Conservation (phyloP, 768 basidiomycete genomes). For the Phaffia tasmanica region DNA sequence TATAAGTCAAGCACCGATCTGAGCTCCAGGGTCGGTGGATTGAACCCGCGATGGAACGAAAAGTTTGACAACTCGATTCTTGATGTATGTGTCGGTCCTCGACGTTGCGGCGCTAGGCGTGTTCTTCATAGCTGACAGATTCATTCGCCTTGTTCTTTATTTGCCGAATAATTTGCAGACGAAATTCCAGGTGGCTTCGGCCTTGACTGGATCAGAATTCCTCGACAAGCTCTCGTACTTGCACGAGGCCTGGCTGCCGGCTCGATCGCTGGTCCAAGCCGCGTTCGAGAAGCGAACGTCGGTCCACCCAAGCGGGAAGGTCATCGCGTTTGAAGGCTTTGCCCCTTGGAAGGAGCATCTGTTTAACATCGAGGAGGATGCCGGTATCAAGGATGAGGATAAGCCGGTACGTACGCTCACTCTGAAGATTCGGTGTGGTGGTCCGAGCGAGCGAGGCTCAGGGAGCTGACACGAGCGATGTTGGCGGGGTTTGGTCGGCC, state of each 20-base stretch:
- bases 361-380: slow-evolving; percentile 40
- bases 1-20: slow-evolving; percentile 76
- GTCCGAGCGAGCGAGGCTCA: background rate
- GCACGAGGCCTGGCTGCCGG: slow-evolving; percentile 82
- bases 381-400: slow-evolving; percentile 13
- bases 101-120: background rate
- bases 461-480: background rate
- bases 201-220: slow-evolving; percentile 76
- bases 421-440: background rate
- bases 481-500: background rate
- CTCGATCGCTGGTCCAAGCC: slow-evolving; percentile 61
- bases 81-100: slow-evolving; percentile 49
- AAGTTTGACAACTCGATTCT: slow-evolving; percentile 51
- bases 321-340: slow-evolving; percentile 68
- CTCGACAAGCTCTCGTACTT: slow-evolving; percentile 66
- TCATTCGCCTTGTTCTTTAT: background rate
- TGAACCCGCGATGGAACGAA: slow-evolving; percentile 93
- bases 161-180: slow-evolving; percentile 43
- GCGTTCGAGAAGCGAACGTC: slow-evolving; percentile 49
- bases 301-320: slow-evolving; percentile 60
- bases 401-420: slow-evolving; percentile 11
- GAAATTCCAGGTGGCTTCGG: slow-evolving; percentile 67
- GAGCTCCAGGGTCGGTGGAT: slow-evolving; percentile 63
- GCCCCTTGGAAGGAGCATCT: slow-evolving; percentile 76
- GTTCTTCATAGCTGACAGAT: background rate